Evolutionary conservation across 2,329 filamentous ascomycete genomes (phyloP), one percentile per base, ranked within the genome.

Genomic region (Diplodia mutila): DNA sequence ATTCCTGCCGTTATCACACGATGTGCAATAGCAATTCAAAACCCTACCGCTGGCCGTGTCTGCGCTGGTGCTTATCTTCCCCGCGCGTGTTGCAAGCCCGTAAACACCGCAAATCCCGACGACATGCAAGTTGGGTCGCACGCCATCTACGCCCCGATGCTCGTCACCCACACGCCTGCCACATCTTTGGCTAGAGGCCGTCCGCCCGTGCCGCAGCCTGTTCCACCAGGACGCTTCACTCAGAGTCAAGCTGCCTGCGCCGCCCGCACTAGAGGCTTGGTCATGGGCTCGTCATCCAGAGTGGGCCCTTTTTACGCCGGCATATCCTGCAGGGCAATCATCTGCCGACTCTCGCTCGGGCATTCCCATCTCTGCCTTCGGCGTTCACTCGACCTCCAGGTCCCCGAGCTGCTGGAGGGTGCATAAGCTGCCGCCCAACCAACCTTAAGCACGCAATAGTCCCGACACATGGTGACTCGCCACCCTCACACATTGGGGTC

Each of bases 371-470:
- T 51, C n/a, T 51, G 46, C 21, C 21, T 21, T 51, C 57, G 29
- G 16, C 25, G 18, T 61, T 25, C 16, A 46, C 42, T 63, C 42
- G 25, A 37, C 29, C 6, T 4, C 27, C 27, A 34, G 59, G 27
- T 63, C 46, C 29, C 59, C 59, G 59, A n/a, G 21, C 23, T 51
- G 42, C 29, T 34, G 18, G 18, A 61, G 23, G 18, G 39, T 42
- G 64, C 52, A 48, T 51, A 61, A 32, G 16, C 42, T 49, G 23
- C 16, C 23, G 59, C 27, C 39, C 32, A 54, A 37, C n/a, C 53
- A 55, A 54, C 51, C 25, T 65, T 23, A 55, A 66, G 64, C 64
- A 66, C 64, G 64, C 64, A 66, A 66, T 57, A 46, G 27, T 53
- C n/a, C 39, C 42, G 64, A 9, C 34, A 18, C 64, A 59, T 66